Evolutionary conservation across 2,329 filamentous ascomycete genomes (phyloP).

Genomic region (Berkeleyomyces basicola): DNA sequence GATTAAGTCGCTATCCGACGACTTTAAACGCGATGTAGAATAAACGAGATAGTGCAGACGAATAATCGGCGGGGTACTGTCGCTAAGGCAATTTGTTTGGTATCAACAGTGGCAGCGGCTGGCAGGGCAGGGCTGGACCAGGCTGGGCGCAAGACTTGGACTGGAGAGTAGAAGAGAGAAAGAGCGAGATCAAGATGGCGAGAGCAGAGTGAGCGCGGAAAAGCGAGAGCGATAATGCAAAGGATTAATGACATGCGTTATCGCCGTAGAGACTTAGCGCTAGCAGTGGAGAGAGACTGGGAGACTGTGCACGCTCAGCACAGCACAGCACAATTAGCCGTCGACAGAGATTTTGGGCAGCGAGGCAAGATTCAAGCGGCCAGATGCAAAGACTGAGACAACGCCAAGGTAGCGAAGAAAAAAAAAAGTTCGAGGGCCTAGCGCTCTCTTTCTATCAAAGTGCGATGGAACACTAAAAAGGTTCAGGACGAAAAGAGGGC

Average conservation of each 20-base stretch:
- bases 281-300: neutral
- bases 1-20: too few species aligned
- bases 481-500: neutral
- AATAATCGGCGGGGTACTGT: neutral
- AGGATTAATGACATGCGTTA: slow-evolving; percentile 4
- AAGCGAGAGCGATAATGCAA: neutral
- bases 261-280: neutral
- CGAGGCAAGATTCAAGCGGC: neutral
- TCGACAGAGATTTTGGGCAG: neutral
- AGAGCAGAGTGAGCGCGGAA: neutral
- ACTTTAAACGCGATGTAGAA: neutral
- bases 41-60: neutral
- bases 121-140: neutral
- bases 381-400: neutral
- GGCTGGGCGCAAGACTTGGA: neutral
- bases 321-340: neutral
- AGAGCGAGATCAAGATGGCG: neutral
- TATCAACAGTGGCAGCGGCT: neutral
- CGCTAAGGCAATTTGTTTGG: neutral
- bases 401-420: neutral
- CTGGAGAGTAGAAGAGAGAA: neutral
- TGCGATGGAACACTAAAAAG: neutral
- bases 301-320: neutral
- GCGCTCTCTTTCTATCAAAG: neutral
- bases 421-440: neutral